phyloP scores from a whole-genome alignment of 495 filamentous ascomycete genomes.

The Penicillium cataractarum region DNA sequence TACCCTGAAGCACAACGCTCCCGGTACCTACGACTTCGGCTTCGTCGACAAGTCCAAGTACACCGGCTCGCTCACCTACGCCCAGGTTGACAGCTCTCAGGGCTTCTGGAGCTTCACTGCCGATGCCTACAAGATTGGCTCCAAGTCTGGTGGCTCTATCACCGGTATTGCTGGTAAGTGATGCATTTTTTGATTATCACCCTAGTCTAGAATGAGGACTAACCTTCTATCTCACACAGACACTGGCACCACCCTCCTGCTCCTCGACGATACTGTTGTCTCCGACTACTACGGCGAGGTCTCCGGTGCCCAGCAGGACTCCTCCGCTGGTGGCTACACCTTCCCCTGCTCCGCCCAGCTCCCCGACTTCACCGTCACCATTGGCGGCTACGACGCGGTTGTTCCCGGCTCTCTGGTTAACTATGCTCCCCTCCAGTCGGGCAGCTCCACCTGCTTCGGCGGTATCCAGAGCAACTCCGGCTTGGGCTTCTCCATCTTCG shows the following conservation, averaged over 20 bases:
- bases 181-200: neutral
- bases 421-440: slow-evolving; percentile 43
- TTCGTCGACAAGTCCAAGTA: slow-evolving; percentile 67
- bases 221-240: slow-evolving; percentile 23
- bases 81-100: slow-evolving; percentile 56
- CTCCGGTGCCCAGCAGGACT: slow-evolving; percentile 49
- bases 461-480: slow-evolving; percentile 65
- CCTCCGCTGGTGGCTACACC: slow-evolving; percentile 61
- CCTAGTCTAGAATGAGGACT: neutral
- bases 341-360: slow-evolving; percentile 66
- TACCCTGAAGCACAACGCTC: slow-evolving; percentile 62
- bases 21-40: slow-evolving; percentile 77
- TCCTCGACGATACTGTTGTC: slow-evolving; percentile 61
- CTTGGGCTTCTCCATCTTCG: slow-evolving; percentile 70
- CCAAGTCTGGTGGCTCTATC: slow-evolving; percentile 32
- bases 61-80: slow-evolving; percentile 65
- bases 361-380: slow-evolving; percentile 64
- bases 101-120: slow-evolving; percentile 76
- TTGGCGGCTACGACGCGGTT: slow-evolving; percentile 51
- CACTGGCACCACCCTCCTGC: slow-evolving; percentile 75
- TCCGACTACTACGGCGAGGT: slow-evolving; percentile 66
- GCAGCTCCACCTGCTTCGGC: slow-evolving; percentile 61
- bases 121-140: slow-evolving; percentile 64
- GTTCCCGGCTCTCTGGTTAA: slow-evolving; percentile 49
- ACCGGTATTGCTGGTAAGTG: slow-evolving; percentile 44